Evolutionary conservation across 2,329 filamentous ascomycete species (phyloP).

Genomic region (Colletotrichum coccodes): DNA sequence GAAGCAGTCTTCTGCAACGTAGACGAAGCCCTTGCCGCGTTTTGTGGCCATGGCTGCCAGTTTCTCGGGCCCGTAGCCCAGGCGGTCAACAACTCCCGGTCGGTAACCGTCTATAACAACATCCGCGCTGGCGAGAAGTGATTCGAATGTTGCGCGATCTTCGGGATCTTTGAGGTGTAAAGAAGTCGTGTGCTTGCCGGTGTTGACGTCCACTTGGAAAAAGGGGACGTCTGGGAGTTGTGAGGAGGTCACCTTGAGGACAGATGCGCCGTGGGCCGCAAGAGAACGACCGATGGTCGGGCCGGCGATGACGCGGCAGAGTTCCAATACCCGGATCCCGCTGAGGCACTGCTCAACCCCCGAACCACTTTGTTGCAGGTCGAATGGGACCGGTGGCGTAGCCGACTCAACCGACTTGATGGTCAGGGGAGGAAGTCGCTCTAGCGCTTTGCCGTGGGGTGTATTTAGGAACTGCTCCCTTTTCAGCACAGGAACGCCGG

Average conservation of each 20-base stretch:
- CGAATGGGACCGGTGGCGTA: constrained; percentile 54
- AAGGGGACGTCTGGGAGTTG: constrained; percentile 70
- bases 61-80: constrained; percentile 65
- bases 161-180: constrained; percentile 62
- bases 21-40: constrained; percentile 67
- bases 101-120: constrained; percentile 73
- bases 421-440: constrained; percentile 48
- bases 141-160: constrained; percentile 62
- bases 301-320: constrained; percentile 75
- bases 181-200: constrained; percentile 69
- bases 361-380: background rate
- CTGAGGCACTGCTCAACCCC: constrained; percentile 50
- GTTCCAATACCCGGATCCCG: constrained; percentile 74
- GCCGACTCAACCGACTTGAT: constrained; percentile 54
- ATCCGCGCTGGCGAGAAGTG: constrained; percentile 65
- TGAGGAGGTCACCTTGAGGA: constrained; percentile 72
- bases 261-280: constrained; percentile 75
- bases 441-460: constrained; percentile 53
- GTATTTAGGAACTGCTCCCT: constrained; percentile 63
- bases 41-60: constrained; percentile 58
- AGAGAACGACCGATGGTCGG: constrained; percentile 73
- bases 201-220: constrained; percentile 73
- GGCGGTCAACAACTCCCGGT: constrained; percentile 65
- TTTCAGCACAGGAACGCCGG: constrained; percentile 65
- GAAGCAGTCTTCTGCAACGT: constrained; percentile 73